Base-by-base conservation (phyloP, 2,329 filamentous ascomycete species). In the Sclerotinia sclerotiorum region DNA sequence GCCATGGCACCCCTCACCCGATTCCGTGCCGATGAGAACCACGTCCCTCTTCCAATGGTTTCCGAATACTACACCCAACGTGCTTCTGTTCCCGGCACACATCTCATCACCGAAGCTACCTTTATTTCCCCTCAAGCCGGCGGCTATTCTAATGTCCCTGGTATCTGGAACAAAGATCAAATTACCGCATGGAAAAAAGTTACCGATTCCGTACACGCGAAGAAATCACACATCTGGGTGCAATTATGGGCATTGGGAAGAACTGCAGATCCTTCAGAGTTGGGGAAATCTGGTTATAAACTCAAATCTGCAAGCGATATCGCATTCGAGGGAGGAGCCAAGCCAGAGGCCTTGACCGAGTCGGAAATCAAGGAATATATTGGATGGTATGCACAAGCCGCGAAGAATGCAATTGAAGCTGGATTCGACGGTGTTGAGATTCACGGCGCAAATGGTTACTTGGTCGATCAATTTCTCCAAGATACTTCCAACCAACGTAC, bases 171-270 rank as follows among this genome's bases (percentile, higher is more conserved):
- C 61, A 76, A 80, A 2, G 81, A 78, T 24, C 86, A 88, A 73
- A 81, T 87, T 62, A 80, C 79, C 2, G 82, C 80, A 0, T 90
- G 87, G 88, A 85, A 83, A 70, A 79, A 81, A 62, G 80, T 89
- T 55, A 86, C 85, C 0, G 81, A 84, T 63, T 84, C 82, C 3
- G 87, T 89, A 3, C 87, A 90, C 77, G 80, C 79, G 39, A 87
- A 87, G 74, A 83, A 84, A 32, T 82, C 81, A 32, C 84, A 81
- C 73, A 86, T 89, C 70, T 89, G 82, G 77, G 73, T 83, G 6
- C 88, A 90, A 76, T 78, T 90, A 2, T 89, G 86, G 86, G 83
- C 83, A 1, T 76, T 87, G 0, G 88, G 88, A 5, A 82, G 88
- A 13, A 74, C 77, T 15, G 74, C 76, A 5, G 11, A 60, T 5